These are phyloP conservation scores for Actinidia arguta DNA, from an alignment of 179 eudicot species.

Conservation along the genomic window DNA sequence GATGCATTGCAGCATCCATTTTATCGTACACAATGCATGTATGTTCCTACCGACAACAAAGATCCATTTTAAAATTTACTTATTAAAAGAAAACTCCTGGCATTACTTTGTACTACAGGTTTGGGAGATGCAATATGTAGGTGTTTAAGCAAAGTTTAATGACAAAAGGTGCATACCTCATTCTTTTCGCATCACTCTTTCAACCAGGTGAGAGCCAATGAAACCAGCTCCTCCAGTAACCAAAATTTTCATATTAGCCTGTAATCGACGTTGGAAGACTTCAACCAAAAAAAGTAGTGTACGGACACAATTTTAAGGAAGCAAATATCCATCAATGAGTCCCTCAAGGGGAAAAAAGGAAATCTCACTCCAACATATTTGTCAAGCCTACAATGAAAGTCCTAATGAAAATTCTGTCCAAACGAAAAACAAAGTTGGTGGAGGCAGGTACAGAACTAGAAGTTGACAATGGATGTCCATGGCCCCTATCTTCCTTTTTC, in stretches of 20 bases:
- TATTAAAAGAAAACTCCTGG: too few relatives aligned
- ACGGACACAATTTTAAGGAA: not conserved
- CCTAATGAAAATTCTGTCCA: not conserved
- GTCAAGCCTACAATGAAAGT: not conserved
- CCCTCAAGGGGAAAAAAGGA: not conserved
- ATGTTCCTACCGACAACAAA: not conserved
- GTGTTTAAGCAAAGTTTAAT: too few relatives aligned
- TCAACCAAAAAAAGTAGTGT: not conserved
- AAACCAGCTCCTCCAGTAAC: constrained; percentile 99
- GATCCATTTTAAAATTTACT: too few relatives aligned
- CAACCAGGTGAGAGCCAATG: constrained; percentile 96
- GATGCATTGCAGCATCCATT: not conserved
- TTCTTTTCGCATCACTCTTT: constrained; percentile 94
- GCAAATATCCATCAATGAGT: not conserved
- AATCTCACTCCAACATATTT: not conserved
- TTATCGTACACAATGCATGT: not conserved
- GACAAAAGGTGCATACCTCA: constrained; percentile 57
- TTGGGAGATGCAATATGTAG: too few relatives aligned
- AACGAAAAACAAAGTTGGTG: not conserved
- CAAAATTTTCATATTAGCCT: constrained; percentile 97
- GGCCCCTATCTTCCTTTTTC: too few relatives aligned
- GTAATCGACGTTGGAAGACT: constrained; percentile 23
- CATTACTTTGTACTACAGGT: too few relatives aligned
- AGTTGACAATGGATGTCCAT: too few relatives aligned
- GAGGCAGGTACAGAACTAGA: not conserved